These are phyloP conservation scores for Gossypium ekmanianum DNA, from an alignment of 345 rosid species.

Conservation along the genomic window DNA sequence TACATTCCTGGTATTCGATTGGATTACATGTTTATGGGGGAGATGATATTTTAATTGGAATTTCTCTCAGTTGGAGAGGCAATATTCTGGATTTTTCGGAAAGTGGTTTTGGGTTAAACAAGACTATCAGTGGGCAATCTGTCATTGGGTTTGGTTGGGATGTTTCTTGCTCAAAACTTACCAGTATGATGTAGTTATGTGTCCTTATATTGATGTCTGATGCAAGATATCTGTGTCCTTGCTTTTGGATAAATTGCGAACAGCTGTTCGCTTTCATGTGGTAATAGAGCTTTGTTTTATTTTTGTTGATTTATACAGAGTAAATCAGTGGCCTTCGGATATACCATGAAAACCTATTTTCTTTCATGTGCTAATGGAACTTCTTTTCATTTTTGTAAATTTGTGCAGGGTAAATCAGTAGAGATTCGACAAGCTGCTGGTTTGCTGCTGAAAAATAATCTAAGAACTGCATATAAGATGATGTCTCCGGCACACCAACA, in stretches of 20 bases:
- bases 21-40: background rate
- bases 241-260: background rate
- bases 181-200: background rate
- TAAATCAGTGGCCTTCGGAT: background rate
- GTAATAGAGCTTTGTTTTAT: background rate
- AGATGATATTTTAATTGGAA: background rate
- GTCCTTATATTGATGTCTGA: background rate
- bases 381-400: slow-evolving; percentile 8
- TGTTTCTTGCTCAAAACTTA: background rate
- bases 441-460: slow-evolving; percentile 81
- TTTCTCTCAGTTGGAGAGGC: background rate
- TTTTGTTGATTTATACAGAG: background rate
- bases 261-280: background rate
- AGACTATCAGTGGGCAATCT: background rate
- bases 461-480: slow-evolving; percentile 60
- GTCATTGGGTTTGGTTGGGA: background rate
- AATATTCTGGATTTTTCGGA: background rate
- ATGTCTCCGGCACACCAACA: slow-evolving; percentile 61
- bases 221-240: background rate
- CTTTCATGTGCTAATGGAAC: background rate
- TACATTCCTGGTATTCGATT: background rate
- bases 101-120: background rate
- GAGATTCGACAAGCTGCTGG: slow-evolving; percentile 99
- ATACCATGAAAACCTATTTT: background rate
- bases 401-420: slow-evolving; percentile 64